These are phyloP conservation scores for Aquilaria agallochum DNA, from an alignment of 441 rosid genomes.

Conservation along the genomic window DNA sequence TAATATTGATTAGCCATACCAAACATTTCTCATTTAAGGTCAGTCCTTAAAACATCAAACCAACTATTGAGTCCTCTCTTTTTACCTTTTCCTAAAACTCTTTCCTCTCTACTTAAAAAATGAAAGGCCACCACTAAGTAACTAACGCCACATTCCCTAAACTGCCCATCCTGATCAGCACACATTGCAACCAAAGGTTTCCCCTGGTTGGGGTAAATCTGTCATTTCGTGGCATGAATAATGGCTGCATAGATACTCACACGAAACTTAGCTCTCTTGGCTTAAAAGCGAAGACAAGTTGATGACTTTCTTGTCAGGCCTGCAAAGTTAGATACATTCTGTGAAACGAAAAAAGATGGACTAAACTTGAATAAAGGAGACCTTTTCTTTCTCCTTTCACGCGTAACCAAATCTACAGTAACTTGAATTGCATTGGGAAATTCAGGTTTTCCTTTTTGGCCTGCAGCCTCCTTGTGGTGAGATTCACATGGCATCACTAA, in stretches of 20 bases:
- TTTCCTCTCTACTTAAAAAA: slow-evolving; percentile 42
- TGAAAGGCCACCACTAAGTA: slow-evolving; percentile 34
- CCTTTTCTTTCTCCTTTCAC: too few relatives aligned
- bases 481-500: slow-evolving; percentile 66
- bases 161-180: slow-evolving; percentile 11
- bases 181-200: background rate
- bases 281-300: slow-evolving; percentile 68
- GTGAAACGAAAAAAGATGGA: background rate
- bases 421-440: too few relatives aligned
- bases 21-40: background rate
- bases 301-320: slow-evolving; percentile 58
- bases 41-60: background rate
- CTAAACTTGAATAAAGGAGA: too few relatives aligned
- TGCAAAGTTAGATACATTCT: slow-evolving; percentile 37
- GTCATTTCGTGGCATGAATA: slow-evolving; percentile 16
- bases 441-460: too few relatives aligned
- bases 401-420: too few relatives aligned
- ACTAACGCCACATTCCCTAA: slow-evolving; percentile 18
- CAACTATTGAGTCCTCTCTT: slow-evolving; percentile 19
- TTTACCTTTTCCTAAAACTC: slow-evolving; percentile 37
- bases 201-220: slow-evolving; percentile 7
- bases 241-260: slow-evolving; percentile 16
- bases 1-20: slow-evolving; percentile 5
- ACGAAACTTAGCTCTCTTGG: slow-evolving; percentile 34
- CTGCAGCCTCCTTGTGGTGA: too few relatives aligned